These are phyloP conservation scores for Aspergillus pseudonomiae DNA, from an alignment of 2,329 filamentous ascomycete species.

Conservation along the genomic window DNA sequence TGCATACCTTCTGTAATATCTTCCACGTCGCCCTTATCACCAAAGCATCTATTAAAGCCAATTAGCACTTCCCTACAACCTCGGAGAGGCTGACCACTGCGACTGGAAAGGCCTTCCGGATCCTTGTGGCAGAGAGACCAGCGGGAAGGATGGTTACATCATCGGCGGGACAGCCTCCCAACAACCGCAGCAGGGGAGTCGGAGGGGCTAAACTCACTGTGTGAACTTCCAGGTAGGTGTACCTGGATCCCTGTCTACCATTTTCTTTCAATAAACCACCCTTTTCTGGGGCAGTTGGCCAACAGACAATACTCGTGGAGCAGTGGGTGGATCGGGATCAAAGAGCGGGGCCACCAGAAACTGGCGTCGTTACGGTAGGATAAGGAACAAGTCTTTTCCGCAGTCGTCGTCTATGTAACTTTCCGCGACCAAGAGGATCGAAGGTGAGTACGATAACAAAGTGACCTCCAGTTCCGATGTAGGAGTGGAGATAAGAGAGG, in stretches of 20 bases:
- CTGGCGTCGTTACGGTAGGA: slow-evolving; percentile 5
- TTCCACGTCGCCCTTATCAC: slow-evolving; percentile 98
- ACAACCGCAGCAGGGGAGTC: background rate
- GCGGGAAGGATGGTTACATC: background rate
- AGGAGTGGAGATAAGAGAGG: slow-evolving; percentile 21
- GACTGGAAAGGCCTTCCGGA: background rate
- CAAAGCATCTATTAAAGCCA: slow-evolving; percentile 77
- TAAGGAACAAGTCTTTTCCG: background rate
- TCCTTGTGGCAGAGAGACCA: background rate
- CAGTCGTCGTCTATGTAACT: slow-evolving; percentile 9
- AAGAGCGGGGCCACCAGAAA: slow-evolving; percentile 22
- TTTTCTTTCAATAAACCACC: slow-evolving; percentile 59
- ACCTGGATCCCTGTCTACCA: slow-evolving; percentile 94
- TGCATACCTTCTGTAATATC: slow-evolving; percentile 89
- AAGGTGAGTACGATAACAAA: slow-evolving; percentile 12
- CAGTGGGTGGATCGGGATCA: slow-evolving; percentile 12
- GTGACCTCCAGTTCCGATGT: slow-evolving; percentile 17
- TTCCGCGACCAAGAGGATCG: slow-evolving; percentile 6
- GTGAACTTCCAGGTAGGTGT: slow-evolving; percentile 99
- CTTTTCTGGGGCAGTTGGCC: slow-evolving; percentile 29
- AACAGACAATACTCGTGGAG: slow-evolving; percentile 16
- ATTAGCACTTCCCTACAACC: slow-evolving; percentile 7
- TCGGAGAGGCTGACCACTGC: background rate
- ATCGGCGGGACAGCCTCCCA: background rate
- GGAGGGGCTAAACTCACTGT: slow-evolving; percentile 69